phyloP scores from a whole-genome alignment of 202 grass and related monocot species.

The Carex arenaria region DNA sequence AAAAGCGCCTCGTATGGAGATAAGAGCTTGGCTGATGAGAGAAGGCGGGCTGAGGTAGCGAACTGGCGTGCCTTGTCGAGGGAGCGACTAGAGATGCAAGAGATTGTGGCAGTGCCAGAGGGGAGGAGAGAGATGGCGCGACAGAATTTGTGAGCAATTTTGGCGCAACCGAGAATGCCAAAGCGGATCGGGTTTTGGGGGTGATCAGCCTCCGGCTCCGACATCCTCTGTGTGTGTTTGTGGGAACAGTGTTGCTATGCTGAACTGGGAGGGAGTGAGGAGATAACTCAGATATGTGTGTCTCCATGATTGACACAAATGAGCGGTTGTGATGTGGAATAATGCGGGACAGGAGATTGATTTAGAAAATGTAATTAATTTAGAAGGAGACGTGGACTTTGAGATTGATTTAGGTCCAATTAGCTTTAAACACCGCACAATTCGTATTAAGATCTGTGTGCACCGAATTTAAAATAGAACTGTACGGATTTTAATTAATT shows the following conservation, averaged over 20 bases:
- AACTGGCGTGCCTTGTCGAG: constrained; percentile 39
- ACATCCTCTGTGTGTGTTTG: neutral
- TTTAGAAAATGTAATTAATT: neutral
- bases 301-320: neutral
- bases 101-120: constrained; percentile 7
- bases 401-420: too few species aligned
- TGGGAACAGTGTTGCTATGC: neutral
- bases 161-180: constrained; percentile 39
- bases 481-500: too few species aligned
- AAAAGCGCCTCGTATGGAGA: constrained; percentile 29
- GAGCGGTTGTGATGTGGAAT: neutral
- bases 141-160: constrained; percentile 30
- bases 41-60: neutral
- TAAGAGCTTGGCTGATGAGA: constrained; percentile 9
- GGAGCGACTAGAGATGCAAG: constrained; percentile 33
- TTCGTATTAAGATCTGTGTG: too few species aligned
- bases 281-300: neutral
- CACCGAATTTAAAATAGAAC: too few species aligned
- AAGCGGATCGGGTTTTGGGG: constrained; percentile 26
- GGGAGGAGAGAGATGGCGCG: constrained; percentile 28
- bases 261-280: neutral
- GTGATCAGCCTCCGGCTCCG: constrained; percentile 2
- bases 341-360: too few species aligned
- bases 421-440: too few species aligned
- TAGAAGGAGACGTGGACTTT: too few species aligned